These are phyloP conservation scores for Blastocystis sp. DNA, from an alignment of 352 stramenopile genomes.

Conservation along the genomic window DNA sequence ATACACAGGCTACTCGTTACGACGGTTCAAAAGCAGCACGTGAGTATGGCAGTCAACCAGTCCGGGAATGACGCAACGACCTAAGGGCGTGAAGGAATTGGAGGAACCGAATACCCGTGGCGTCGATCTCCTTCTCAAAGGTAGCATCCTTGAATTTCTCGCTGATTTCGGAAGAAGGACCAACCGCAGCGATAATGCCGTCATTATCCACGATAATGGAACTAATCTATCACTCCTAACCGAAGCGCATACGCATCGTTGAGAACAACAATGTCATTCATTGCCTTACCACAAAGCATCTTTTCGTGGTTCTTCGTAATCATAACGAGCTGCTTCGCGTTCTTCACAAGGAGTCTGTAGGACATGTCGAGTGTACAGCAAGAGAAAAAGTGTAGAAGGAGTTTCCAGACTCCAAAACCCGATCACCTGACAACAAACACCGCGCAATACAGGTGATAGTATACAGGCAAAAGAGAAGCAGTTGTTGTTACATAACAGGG, in stretches of 20 bases:
- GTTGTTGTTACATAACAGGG: not conserved
- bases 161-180: conserved; percentile 75
- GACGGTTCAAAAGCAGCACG: not conserved
- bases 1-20: conserved; percentile 76
- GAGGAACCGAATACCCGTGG: conserved; percentile 70
- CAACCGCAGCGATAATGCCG: conserved; percentile 73
- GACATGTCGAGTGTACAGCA: conserved; percentile 33
- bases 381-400: not conserved
- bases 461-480: not conserved
- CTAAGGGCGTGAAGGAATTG: not conserved
- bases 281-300: conserved; percentile 62
- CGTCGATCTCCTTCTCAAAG: conserved; percentile 79
- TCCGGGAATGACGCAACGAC: conserved; percentile 77
- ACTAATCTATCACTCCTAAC: not conserved
- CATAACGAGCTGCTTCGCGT: conserved; percentile 66
- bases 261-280: conserved; percentile 61
- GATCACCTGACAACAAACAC: not conserved
- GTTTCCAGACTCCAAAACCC: not conserved
- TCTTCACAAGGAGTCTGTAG: conserved; percentile 55
- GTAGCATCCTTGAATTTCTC: conserved; percentile 76
- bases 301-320: conserved; percentile 68
- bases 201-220: conserved; percentile 51
- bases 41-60: conserved; percentile 80
- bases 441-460: not conserved
- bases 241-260: conserved; percentile 9